phyloP scores from a whole-genome alignment of 1,284 basidiomycete species.

The Apiotrichum porosum region DNA sequence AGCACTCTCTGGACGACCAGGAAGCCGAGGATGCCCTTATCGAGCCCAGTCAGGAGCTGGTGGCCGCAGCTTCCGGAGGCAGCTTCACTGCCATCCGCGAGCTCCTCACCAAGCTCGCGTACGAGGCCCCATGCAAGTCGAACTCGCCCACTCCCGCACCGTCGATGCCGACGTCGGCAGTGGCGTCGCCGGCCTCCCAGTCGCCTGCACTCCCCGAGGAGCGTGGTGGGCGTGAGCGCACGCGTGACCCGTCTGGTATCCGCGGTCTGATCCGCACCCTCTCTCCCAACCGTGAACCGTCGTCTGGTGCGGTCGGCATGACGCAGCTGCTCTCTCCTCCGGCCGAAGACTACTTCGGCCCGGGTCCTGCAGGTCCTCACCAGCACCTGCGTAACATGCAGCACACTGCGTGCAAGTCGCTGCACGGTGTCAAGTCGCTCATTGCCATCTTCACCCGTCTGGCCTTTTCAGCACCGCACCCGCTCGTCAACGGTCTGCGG shows the following conservation, averaged over 20 bases:
- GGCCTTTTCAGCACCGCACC: slow-evolving; percentile 42
- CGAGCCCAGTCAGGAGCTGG: slow-evolving; percentile 25
- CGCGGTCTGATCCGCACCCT: slow-evolving; percentile 35
- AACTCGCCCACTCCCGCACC: neutral
- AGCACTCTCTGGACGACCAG: slow-evolving; percentile 19
- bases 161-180: neutral
- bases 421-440: slow-evolving; percentile 47
- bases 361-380: neutral
- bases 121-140: slow-evolving; percentile 30
- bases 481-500: slow-evolving; percentile 32
- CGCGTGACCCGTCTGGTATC: slow-evolving; percentile 17
- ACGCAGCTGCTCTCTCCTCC: slow-evolving; percentile 1
- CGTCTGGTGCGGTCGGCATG: neutral
- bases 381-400: neutral
- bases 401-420: slow-evolving; percentile 41
- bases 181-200: neutral
- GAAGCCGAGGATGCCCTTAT: slow-evolving; percentile 34
- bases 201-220: neutral
- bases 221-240: slow-evolving; percentile 5
- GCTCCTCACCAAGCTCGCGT: slow-evolving; percentile 42
- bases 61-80: slow-evolving; percentile 29
- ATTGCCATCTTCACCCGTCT: slow-evolving; percentile 52
- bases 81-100: slow-evolving; percentile 43
- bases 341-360: slow-evolving; percentile 6
- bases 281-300: slow-evolving; percentile 19